These are phyloP conservation scores for Dalbergia cultrata DNA, from an alignment of 306 rosid species.

Conservation along the genomic window DNA sequence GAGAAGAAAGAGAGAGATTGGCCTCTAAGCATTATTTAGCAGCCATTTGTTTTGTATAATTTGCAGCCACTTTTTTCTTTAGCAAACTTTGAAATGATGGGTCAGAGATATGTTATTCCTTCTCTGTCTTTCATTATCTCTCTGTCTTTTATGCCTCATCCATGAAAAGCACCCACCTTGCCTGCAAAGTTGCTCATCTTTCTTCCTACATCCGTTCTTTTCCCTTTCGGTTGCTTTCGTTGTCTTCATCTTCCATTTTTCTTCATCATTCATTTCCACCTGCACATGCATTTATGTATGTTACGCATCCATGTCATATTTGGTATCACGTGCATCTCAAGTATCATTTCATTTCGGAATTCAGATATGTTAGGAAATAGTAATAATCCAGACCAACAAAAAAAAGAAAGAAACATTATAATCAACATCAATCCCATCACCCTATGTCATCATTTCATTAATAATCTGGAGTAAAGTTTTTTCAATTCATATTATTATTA, in stretches of 20 bases:
- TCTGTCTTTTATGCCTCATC: slow-evolving; percentile 73
- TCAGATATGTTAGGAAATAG: slow-evolving; percentile 26
- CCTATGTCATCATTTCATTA: background rate
- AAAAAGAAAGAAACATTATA: background rate
- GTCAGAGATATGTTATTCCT: slow-evolving; percentile 57
- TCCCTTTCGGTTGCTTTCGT: slow-evolving; percentile 46
- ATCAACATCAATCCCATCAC: slow-evolving; percentile 28
- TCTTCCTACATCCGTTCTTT: slow-evolving; percentile 49
- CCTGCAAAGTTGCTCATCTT: slow-evolving; percentile 51
- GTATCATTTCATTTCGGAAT: slow-evolving; percentile 9
- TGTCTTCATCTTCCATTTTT: slow-evolving; percentile 58
- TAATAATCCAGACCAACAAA: background rate
- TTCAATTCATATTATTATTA: slow-evolving; percentile 17
- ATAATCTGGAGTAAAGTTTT: background rate
- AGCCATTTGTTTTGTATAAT: background rate
- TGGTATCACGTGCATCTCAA: slow-evolving; percentile 3
- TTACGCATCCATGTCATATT: slow-evolving; percentile 41
- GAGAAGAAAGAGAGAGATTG: slow-evolving; percentile 12
- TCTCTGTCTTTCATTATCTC: slow-evolving; percentile 68
- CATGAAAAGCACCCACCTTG: slow-evolving; percentile 87
- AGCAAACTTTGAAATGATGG: slow-evolving; percentile 58
- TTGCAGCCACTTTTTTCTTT: slow-evolving; percentile 11
- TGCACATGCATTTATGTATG: slow-evolving; percentile 27
- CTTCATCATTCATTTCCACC: slow-evolving; percentile 53
- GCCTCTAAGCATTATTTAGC: background rate